Evolutionary conservation across 2,329 filamentous ascomycete species (phyloP), one percentile per base, ranked within the genome.

Genomic region (Alternaria novae-zelandiae): DNA sequence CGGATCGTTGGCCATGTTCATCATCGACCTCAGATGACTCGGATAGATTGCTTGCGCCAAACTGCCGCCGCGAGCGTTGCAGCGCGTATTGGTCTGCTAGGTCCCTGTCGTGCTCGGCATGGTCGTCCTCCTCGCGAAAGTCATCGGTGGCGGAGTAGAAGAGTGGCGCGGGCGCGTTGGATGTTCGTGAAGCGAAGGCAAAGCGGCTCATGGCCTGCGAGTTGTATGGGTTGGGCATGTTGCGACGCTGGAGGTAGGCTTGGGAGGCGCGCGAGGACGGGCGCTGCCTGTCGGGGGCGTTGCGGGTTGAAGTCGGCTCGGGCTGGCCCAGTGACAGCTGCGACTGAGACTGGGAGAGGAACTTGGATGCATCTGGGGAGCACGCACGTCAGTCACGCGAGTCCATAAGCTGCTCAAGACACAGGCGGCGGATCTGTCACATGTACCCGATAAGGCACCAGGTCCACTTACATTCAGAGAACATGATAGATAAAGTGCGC

Each of bases 311-410:
- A 80, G 83, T 69, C 80, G 80, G 74, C 70, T 85, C 80, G 69
- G 69, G 78, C 70, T 82, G 87, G 81, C 78, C 91, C 88, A 82
- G 94, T 70, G 91, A 93, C 74, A 98, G 85, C 67, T 93, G 91
- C 65, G 94, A 97, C 85, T 97, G 94, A 69, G 94, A 97, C 87
- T 98, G 96, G 70, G 94, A 97, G 87, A 99, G 89, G 80, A 99
- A 99, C 73, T 91, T 91, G 71, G 95, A 98, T 75, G 96, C 96
- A 90, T 98, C 96, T 97, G 76, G 57, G 68, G 66, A 66, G 67
- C 70, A 69, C 61, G 70, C 64, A 72, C 63, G 80, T 83, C 69
- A 82, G 79, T 83, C 81, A 83, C 81, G 79, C 80, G 80, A 79
- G 75, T 70, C 60, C 21, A 45, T 44, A 62, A 57, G 66, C 49